These are phyloP conservation scores for Eimeria brunetti DNA, from an alignment of 169 alveolate species.

Conservation along the genomic window DNA sequence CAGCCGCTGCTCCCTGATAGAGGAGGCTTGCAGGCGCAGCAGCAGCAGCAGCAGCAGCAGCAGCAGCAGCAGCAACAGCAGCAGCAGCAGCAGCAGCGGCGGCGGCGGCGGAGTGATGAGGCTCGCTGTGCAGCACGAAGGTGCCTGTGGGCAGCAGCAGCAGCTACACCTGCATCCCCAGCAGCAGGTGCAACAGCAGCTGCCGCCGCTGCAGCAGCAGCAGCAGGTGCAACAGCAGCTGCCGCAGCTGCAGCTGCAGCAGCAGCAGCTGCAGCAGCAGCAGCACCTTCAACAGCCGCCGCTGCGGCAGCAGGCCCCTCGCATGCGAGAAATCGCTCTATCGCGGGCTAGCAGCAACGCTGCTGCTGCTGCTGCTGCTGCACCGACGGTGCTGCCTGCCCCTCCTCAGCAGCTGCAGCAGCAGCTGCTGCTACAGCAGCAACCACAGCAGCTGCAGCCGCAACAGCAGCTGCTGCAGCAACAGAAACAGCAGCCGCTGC, in stretches of 20 bases:
- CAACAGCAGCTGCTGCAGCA: not conserved
- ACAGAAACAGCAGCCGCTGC: constrained; percentile 1
- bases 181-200: constrained; percentile 15
- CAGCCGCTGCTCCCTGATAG: constrained; percentile 42
- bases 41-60: constrained; percentile 58
- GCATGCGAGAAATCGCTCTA: not conserved
- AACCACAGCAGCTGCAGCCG: constrained; percentile 25
- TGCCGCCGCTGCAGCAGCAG: not conserved
- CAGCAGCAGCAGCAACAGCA: constrained; percentile 18
- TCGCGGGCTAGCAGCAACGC: not conserved
- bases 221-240: constrained; percentile 31
- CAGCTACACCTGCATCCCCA: not conserved
- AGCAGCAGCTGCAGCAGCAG: not conserved
- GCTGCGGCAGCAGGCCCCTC: not conserved
- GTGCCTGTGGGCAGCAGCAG: constrained; percentile 32
- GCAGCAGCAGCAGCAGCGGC: constrained; percentile 28
- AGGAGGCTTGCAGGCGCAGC: constrained; percentile 24
- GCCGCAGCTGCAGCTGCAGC: too few relatives aligned
- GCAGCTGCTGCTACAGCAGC: constrained; percentile 21
- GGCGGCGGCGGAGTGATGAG: not conserved
- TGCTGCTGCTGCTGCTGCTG: constrained; percentile 2
- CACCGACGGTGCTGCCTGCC: constrained; percentile 4
- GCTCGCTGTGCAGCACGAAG: constrained; percentile 41
- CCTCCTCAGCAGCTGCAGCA: not conserved
- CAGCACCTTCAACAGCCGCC: constrained; percentile 29